Evolutionary conservation across 768 basidiomycete species (phyloP), one percentile per base, ranked within the genome.

Genomic region (Saitozyma podzolica): DNA sequence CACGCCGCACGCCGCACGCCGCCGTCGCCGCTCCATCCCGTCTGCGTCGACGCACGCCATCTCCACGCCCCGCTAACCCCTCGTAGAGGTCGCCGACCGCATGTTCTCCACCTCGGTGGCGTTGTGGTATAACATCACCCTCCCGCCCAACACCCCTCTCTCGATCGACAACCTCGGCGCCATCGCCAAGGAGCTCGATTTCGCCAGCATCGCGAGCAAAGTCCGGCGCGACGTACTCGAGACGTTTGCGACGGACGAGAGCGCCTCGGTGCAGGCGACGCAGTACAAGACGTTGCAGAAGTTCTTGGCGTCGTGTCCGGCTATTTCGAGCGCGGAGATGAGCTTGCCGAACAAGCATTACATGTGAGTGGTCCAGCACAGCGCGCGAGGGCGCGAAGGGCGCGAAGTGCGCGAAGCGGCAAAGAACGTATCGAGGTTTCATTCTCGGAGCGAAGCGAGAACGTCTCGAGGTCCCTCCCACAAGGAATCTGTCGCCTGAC

Each of bases 341-440:
- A 79, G 81, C 49, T 83, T 96, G 3, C 94, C 95, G 1, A 98
- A 98, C 83, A 91, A 93, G 81, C 94, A 96, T 75, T 97, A 95
- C 78, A 85, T 96, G 68, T 89, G 90, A 0, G 90, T 93, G 52
- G 86, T 90, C 77, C 88, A 8, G 20, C 92, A 87, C 20, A 48
- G 17, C 13, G 11, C 16, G 17, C 51, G 10, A 39, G 13, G 3
- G 50, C 50, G 50, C 9, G 19, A 52, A 10, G 9, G 50, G 50
- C 10, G 50, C 50, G 9, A 52, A 37, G 9, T 9, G 2, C 51
- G 39, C 14, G 17, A 17, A 48, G 29, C 5, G 29, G 29, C 29
- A 29, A 29, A 29, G 29, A 29, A 29, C 29, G 29, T 29, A 29
- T 29, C n/a, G n/a, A n/a, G n/a, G n/a, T n/a, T n/a, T n/a, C n/a